Percentiles rank a stretch among this genome's conserved stretches.
Evolutionary conservation across 2,329 filamentous ascomycete genomes (phyloP).

Genomic region (Phyllachora maydis): DNA sequence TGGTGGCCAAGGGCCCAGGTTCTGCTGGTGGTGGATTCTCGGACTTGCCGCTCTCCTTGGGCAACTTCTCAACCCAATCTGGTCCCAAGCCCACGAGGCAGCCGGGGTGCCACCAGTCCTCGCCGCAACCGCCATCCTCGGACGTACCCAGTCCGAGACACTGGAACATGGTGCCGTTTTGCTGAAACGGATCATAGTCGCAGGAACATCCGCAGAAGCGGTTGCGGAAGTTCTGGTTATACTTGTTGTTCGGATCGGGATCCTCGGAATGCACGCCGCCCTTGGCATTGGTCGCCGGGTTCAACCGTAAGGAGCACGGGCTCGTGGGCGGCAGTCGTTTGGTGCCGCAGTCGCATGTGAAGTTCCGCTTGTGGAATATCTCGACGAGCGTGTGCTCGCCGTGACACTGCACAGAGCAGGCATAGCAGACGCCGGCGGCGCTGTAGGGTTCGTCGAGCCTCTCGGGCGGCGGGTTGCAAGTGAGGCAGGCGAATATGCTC

Average conservation of each 20-base stretch:
- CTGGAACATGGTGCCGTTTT: constrained; percentile 97
- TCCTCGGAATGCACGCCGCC: constrained; percentile 60
- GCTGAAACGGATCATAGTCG: constrained; percentile 70
- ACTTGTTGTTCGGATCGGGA: constrained; percentile 55
- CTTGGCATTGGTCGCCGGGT: constrained; percentile 52
- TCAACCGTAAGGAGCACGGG: constrained; percentile 57
- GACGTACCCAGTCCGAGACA: constrained; percentile 67
- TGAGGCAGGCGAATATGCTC: constrained; percentile 78
- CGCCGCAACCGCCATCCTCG: constrained; percentile 75
- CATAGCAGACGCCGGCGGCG: constrained; percentile 80
- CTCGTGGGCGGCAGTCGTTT: constrained; percentile 50
- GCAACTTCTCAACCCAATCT: constrained; percentile 42
- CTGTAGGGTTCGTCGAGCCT: constrained; percentile 40
- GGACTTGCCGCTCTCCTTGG: constrained; percentile 10
- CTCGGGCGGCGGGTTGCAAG: constrained; percentile 66
- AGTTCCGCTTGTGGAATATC: constrained; percentile 87
- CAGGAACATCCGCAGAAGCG: constrained; percentile 78
- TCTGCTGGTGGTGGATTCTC: constrained; percentile 7
- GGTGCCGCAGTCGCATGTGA: constrained; percentile 91
- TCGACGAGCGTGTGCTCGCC: constrained; percentile 90
- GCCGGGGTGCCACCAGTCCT: constrained; percentile 95
- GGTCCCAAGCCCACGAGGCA: constrained; percentile 69
- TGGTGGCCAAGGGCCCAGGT: constrained; percentile 19
- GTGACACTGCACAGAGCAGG: constrained; percentile 91
- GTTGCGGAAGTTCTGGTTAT: constrained; percentile 92